These are phyloP conservation scores for Dioscorea cayenensis DNA, from an alignment of 116 monocot species.

Conservation along the genomic window DNA sequence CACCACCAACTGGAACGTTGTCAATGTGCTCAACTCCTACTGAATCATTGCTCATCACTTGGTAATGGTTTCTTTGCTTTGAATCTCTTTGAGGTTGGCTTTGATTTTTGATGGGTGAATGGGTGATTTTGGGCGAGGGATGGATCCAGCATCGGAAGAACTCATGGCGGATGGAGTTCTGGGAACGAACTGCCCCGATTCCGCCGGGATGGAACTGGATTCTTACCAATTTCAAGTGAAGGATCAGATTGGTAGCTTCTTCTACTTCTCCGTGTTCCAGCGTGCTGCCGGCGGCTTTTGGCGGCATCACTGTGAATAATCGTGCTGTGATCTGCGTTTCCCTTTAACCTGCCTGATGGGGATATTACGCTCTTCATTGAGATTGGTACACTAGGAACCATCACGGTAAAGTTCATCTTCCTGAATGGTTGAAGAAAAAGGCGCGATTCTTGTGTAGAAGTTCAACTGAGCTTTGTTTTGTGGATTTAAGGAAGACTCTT, in stretches of 20 bases:
- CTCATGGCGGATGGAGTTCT: constrained; percentile 82
- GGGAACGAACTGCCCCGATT: constrained; percentile 88
- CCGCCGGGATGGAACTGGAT: constrained; percentile 95
- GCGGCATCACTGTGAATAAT: constrained; percentile 70
- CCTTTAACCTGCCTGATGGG: constrained; percentile 68
- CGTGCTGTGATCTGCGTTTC: constrained; percentile 60
- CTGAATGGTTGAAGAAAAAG: not conserved
- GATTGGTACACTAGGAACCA: constrained; percentile 93
- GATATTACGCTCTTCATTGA: constrained; percentile 79
- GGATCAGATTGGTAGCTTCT: constrained; percentile 97
- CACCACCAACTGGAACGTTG: constrained; percentile 82
- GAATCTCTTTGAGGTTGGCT: not conserved
- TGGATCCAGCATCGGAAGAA: constrained; percentile 68
- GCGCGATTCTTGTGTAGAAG: not conserved
- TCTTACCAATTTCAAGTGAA: constrained; percentile 94
- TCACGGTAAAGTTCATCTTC: constrained; percentile 24
- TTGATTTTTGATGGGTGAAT: not conserved
- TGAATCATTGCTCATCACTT: constrained; percentile 79
- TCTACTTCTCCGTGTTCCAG: constrained; percentile 82
- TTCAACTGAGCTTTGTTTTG: not conserved
- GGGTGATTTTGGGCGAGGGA: constrained; percentile 34
- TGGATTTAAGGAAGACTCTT: constrained; percentile 75
- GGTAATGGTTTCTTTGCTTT: constrained; percentile 25
- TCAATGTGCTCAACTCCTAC: constrained; percentile 81
- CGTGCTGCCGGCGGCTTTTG: constrained; percentile 79